Base-by-base conservation (phyloP, 2,329 filamentous ascomycete genomes). In the Coleophoma crateriformis region DNA sequence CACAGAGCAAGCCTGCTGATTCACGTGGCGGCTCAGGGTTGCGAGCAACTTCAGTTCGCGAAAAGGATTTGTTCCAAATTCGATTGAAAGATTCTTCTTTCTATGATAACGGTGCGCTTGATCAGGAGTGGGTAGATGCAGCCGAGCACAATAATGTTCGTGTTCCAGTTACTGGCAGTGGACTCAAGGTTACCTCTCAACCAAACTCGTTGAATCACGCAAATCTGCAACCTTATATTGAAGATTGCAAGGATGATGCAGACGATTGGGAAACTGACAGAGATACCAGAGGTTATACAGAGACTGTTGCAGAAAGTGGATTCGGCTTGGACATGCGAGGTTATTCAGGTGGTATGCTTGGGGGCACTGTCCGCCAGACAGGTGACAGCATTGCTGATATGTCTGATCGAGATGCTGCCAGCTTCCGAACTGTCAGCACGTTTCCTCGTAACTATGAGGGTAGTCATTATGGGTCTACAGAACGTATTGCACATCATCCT, bases 301-400 rank as follows among this genome's bases (percentile, higher is more conserved):
- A 64, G 45, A 65, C 63, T 5, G 57, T 65, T 13, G 58, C 50
- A 20, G 59, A 61, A 10, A 63, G 60, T 40, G 49, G 42, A 11
- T 32, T 40, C 20, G 54, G 51, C 13, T 46, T 27, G 19, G 37
- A 15, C 37, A 49, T n/a, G 33, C 17, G 17, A 13, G 39, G 34
- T 12, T 49, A 33, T 12, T 45, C 38, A n/a, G 27, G 41, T 14
- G 47, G 40, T 15, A 47, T 54, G 33, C 41, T 57, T 45, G 54
- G 52, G 19, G 53, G 54, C 8, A 46, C 46, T 22, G 52, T 58
- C 22, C 38, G 54, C 7, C 52, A 52, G 45, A 54, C 61, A 33
- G 58, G 58, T 15, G 64, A 60, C 43, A 65, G 61, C 41, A 58
- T 65, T 47, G 62, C 62, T 15, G 56, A 63, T 50, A 52, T 51